These are phyloP conservation scores for Backusella sp. DNA, from an alignment of 192 early-diverging fungal genomes.

Conservation along the genomic window DNA sequence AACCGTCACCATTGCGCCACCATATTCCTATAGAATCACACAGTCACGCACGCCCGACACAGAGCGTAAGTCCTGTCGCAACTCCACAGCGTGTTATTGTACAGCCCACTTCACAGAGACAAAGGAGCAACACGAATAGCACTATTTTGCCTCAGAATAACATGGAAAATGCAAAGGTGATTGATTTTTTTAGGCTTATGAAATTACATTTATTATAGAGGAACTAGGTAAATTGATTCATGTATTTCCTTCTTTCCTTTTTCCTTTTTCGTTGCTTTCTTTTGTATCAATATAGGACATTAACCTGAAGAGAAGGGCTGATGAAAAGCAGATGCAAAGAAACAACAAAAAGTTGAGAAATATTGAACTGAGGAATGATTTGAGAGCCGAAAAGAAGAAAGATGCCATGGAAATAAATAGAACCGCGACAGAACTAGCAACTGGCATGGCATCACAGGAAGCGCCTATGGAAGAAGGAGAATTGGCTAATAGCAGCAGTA, in stretches of 20 bases:
- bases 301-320: neutral
- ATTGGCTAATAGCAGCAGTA: neutral
- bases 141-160: neutral
- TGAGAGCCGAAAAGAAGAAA: neutral
- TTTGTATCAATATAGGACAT: neutral
- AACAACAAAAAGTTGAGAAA: neutral
- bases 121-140: neutral
- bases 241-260: neutral
- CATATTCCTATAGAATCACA: neutral
- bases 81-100: neutral
- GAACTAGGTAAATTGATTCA: conserved; percentile 5
- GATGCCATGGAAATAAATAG: neutral
- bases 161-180: neutral
- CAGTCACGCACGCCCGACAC: neutral
- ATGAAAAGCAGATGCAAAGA: neutral
- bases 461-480: neutral
- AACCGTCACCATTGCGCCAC: neutral
- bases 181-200: neutral
- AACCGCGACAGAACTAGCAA: neutral
- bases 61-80: neutral
- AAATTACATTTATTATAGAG: neutral
- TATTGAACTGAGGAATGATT: neutral
- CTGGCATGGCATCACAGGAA: neutral
- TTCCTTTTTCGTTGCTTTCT: neutral
- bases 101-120: neutral